Conservation (phyloP, 2,329 filamentous ascomycete genomes). For the Trichoderma sp. region DNA sequence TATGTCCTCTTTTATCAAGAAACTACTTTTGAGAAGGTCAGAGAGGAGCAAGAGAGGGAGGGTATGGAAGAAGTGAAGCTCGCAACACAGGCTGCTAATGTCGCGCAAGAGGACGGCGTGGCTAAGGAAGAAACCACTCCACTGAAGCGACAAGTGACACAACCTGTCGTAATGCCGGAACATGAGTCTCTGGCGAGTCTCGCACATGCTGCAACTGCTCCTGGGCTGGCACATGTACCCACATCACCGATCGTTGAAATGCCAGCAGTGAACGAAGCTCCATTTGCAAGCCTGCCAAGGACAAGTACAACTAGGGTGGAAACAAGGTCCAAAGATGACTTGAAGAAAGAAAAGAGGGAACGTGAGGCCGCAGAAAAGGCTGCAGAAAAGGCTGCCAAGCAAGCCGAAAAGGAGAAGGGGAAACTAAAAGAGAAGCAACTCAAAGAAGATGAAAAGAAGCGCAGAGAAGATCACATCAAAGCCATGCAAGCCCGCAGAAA, state of each 20-base stretch:
- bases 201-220: constrained; percentile 66
- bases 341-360: constrained; percentile 68
- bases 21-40: constrained; percentile 66
- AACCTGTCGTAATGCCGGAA: constrained; percentile 47
- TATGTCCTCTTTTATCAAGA: constrained; percentile 99
- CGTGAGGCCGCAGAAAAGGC: constrained; percentile 56
- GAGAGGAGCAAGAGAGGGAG: constrained; percentile 80
- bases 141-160: constrained; percentile 51
- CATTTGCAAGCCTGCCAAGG: constrained; percentile 17
- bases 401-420: constrained; percentile 43
- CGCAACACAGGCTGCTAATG: constrained; percentile 55
- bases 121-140: constrained; percentile 45
- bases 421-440: constrained; percentile 48
- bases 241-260: not conserved
- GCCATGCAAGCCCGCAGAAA: constrained; percentile 52
- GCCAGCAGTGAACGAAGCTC: not conserved
- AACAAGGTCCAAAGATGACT: constrained; percentile 56
- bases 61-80: constrained; percentile 61
- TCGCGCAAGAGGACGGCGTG: constrained; percentile 47
- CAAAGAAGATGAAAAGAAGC: constrained; percentile 33
- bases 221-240: not conserved
- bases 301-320: constrained; percentile 30
- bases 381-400: constrained; percentile 51
- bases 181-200: constrained; percentile 56
- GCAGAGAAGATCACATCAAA: constrained; percentile 55